Base-by-base conservation (phyloP, 2,329 filamentous ascomycete genomes). In the Talaromyces sp. region DNA sequence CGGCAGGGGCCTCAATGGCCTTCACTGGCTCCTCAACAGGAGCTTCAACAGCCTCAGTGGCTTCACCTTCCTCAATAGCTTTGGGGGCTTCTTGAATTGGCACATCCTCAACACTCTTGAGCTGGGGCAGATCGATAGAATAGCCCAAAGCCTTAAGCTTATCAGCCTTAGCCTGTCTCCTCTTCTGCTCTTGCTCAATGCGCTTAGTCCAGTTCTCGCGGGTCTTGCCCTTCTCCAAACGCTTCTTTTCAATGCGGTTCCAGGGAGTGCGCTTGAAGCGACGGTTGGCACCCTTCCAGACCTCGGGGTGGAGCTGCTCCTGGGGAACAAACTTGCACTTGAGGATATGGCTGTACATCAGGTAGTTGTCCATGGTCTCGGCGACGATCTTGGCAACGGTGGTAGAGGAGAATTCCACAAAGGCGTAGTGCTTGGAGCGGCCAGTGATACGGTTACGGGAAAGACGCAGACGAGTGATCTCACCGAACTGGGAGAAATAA, bases 291-390 rank as follows among this genome's bases (percentile, higher is more conserved):
- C 91, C 91, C 77, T 94, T 91, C 85, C 91, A 97, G 48, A 97
- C 78, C 56, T 90, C 82, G 20, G 86, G 82, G 70, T 95, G 90
- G 39, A 96, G 79, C 68, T 92, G 86, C 55, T 89, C 90, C 52
- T 85, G 78, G 3, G 90, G 85, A 3, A 97, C 83, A 20, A 86
- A 78, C 70, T 90, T 89, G 75, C 92, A 93, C 75, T 95, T 93
- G 63, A 99, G 80, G 57, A 97, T 89, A 71, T 97, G 93, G 5
- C 91, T 90, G 72, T 96, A 97, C 68, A 99, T 82, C 35, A 97
- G 85, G 75, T 99, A 99, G 76, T 92, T 95, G 80, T 97, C 86
- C 94, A 99, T 99, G 19, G 94, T 96, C 77, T 91, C 90, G 45
- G 90, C 88, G 27, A 96, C 93, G 63, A 97, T 91, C 65, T 90